Evolutionary conservation across 1,284 basidiomycete genomes (phyloP).

Genomic region (Rugosomyces carneus): DNA sequence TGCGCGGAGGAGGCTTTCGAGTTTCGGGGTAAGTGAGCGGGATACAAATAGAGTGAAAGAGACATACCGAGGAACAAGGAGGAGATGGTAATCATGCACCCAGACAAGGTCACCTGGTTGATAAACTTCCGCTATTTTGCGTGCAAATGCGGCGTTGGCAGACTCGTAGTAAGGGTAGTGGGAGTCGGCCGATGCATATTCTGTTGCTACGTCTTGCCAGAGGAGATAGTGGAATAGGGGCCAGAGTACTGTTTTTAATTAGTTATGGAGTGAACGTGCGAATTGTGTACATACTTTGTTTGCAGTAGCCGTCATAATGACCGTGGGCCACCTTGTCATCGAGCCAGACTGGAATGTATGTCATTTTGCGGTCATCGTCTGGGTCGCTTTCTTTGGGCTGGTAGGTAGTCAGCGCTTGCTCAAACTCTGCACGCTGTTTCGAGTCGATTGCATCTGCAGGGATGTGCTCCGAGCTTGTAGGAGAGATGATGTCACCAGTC

Average conservation of each 20-base stretch:
- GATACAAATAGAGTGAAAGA: background rate
- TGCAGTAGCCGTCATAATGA: conserved; percentile 98
- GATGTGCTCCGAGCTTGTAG: conserved; percentile 38
- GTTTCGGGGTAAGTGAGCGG: background rate
- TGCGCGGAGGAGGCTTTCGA: conserved; percentile 71
- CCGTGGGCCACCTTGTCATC: conserved; percentile 87
- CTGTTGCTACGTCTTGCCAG: conserved; percentile 90
- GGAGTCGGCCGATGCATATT: conserved; percentile 76
- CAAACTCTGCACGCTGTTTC: conserved; percentile 57
- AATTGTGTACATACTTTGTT: conserved; percentile 63
- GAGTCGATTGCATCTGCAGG: conserved; percentile 47
- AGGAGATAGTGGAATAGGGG: conserved; percentile 98
- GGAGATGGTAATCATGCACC: conserved; percentile 91
- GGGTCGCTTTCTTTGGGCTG: conserved; percentile 54
- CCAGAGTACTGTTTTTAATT: conserved; percentile 76
- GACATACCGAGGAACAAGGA: conserved; percentile 69
- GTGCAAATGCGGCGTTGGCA: conserved; percentile 85
- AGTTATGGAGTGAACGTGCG: background rate
- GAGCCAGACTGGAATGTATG: conserved; percentile 89
- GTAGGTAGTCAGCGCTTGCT: conserved; percentile 52
- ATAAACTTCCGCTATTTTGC: conserved; percentile 73
- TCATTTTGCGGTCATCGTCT: conserved; percentile 46
- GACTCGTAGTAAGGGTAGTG: conserved; percentile 83
- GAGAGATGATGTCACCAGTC: conserved; percentile 78
- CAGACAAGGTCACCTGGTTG: conserved; percentile 87